Percentiles rank a stretch among this genome's conserved stretches.
phyloP scores from a whole-genome alignment of 192 early-diverging fungal genomes.

The Entomortierella lignicola region DNA sequence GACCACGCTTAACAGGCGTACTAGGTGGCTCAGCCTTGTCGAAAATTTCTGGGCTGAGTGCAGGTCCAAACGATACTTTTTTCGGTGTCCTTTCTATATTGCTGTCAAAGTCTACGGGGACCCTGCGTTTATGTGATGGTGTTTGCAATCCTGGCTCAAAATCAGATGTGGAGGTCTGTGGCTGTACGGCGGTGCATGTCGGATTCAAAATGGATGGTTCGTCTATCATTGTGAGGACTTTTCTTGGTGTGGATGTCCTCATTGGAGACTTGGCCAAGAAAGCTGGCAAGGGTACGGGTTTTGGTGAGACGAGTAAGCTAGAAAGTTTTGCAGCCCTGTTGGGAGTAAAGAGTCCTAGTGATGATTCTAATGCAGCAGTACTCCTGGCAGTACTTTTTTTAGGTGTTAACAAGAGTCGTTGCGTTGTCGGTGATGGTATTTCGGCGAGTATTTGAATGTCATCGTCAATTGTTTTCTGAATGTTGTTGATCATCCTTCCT shows the following conservation, averaged over 20 bases:
- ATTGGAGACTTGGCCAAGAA: slow-evolving; percentile 26
- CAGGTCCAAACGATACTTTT: slow-evolving; percentile 66
- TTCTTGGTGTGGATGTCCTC: slow-evolving; percentile 7
- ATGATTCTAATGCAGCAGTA: slow-evolving; percentile 25
- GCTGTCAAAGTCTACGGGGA: slow-evolving; percentile 4
- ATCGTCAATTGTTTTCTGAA: slow-evolving; percentile 15
- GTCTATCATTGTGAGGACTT: background rate
- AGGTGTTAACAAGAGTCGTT: slow-evolving; percentile 9
- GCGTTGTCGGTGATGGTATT: slow-evolving; percentile 12
- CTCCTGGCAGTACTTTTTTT: slow-evolving; percentile 10
- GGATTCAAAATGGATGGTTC: slow-evolving; percentile 25
- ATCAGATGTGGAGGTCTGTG: background rate
- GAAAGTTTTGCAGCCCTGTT: slow-evolving; percentile 43
- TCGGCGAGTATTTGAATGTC: slow-evolving; percentile 20
- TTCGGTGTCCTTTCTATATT: slow-evolving; percentile 22
- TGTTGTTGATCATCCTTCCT: slow-evolving; percentile 2
- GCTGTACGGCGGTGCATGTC: background rate
- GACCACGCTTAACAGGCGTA: slow-evolving; percentile 65
- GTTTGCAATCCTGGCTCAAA: slow-evolving; percentile 3
- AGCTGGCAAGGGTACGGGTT: slow-evolving; percentile 38
- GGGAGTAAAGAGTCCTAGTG: slow-evolving; percentile 40
- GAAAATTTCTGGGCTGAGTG: slow-evolving; percentile 70
- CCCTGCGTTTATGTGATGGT: slow-evolving; percentile 27
- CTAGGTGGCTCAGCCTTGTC: slow-evolving; percentile 62
- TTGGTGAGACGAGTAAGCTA: slow-evolving; percentile 43